These are phyloP conservation scores for Fagopyrum homotropicum DNA, from an alignment of 148 eudicot genomes.

Conservation along the genomic window DNA sequence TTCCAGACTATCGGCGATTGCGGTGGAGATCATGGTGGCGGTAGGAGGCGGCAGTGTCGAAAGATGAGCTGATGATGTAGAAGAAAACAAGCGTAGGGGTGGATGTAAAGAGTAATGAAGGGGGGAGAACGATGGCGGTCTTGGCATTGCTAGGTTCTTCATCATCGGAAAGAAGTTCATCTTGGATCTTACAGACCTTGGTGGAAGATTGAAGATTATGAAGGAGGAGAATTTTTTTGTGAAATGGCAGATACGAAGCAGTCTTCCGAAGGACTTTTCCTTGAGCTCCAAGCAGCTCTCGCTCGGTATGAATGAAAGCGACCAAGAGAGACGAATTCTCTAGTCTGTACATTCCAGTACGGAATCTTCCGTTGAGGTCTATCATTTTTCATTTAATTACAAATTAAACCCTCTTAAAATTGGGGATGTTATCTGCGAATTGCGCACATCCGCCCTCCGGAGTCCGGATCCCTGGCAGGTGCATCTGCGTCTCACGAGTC, in stretches of 20 bases:
- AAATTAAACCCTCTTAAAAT: not conserved
- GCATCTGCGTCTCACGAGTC: too few species aligned
- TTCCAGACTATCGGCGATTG: constrained; percentile 19
- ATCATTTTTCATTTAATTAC: not conserved
- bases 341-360: not conserved
- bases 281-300: constrained; percentile 10
- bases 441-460: too few species aligned
- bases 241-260: not conserved
- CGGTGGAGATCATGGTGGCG: constrained; percentile 15
- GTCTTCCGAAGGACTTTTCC: not conserved
- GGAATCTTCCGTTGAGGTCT: not conserved
- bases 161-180: not conserved
- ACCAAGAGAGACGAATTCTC: not conserved
- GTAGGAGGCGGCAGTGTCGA: not conserved
- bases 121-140: not conserved
- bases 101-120: not conserved
- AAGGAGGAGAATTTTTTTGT: not conserved
- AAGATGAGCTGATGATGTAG: not conserved
- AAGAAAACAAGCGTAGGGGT: not conserved
- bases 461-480: too few species aligned
- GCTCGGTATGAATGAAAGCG: not conserved
- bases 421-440: too few species aligned
- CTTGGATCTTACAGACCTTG: not conserved
- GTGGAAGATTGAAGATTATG: not conserved
- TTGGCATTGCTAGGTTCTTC: not conserved